phyloP scores from a whole-genome alignment of 2,329 filamentous ascomycete genomes.

The Aspergillus sp. region DNA sequence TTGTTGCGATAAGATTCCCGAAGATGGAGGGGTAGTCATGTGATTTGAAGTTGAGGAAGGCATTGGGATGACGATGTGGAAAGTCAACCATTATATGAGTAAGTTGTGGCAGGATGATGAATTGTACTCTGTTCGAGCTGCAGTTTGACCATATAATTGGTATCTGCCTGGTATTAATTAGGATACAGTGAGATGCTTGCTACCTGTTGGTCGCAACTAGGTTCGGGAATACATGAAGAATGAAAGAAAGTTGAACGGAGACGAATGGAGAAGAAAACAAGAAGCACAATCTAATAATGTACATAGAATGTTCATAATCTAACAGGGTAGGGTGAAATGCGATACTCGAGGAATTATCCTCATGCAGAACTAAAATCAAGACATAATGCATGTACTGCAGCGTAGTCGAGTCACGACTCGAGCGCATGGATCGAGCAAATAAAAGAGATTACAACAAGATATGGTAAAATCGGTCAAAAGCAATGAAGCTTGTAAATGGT shows the following conservation, averaged over 20 bases:
- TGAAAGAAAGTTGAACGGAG: not conserved
- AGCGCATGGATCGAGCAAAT: not conserved
- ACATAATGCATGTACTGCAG: not conserved
- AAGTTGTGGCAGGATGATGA: not conserved
- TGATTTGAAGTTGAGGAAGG: not conserved
- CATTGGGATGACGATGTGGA: not conserved
- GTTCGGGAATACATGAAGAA: not conserved
- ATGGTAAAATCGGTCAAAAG: not conserved
- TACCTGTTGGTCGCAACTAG: not conserved
- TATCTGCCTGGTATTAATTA: not conserved
- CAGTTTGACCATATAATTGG: not conserved
- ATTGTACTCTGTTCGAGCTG: not conserved
- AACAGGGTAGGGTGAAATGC: not conserved
- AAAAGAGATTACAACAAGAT: not conserved
- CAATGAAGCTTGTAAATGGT: not conserved
- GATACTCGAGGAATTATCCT: not conserved
- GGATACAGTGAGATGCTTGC: not conserved
- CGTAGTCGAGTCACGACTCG: not conserved
- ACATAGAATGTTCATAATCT: conserved; percentile 24
- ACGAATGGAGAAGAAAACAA: not conserved
- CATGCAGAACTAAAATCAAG: not conserved
- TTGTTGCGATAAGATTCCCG: not conserved
- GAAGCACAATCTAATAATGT: conserved; percentile 27
- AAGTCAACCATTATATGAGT: too few species aligned
- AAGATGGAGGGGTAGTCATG: not conserved